Percentiles rank a stretch among this genome's conserved stretches.
phyloP scores from a whole-genome alignment of 2,329 filamentous ascomycete species.

The Trichothecium roseum region DNA sequence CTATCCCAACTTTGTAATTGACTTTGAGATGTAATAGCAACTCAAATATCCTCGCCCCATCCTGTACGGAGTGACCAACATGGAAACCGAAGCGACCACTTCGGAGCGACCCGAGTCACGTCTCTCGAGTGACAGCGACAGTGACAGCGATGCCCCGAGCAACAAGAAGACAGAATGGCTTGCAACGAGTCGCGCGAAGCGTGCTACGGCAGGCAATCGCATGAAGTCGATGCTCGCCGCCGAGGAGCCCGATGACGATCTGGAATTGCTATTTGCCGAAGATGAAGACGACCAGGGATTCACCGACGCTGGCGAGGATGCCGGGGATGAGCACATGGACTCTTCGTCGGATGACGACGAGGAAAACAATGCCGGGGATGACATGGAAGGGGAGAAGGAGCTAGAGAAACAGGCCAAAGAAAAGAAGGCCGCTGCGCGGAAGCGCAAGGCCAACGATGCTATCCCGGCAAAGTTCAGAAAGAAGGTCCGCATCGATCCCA shows the following conservation, averaged over 20 bases:
- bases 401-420: slow-evolving; percentile 66
- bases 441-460: slow-evolving; percentile 70
- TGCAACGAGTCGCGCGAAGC: slow-evolving; percentile 61
- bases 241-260: slow-evolving; percentile 57
- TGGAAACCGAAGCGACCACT: slow-evolving; percentile 12
- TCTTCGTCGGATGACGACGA: slow-evolving; percentile 79
- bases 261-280: slow-evolving; percentile 68
- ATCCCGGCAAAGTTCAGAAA: slow-evolving; percentile 63
- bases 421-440: slow-evolving; percentile 56
- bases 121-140: slow-evolving; percentile 16
- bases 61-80: too few species aligned
- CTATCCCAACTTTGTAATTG: too few species aligned
- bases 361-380: slow-evolving; percentile 50
- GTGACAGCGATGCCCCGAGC: slow-evolving; percentile 22
- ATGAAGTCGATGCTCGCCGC: slow-evolving; percentile 70
- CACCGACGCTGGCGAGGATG: slow-evolving; percentile 55
- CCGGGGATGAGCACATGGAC: slow-evolving; percentile 74
- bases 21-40: too few species aligned
- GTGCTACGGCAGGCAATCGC: slow-evolving; percentile 75
- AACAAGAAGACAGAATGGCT: slow-evolving; percentile 52
- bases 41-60: too few species aligned
- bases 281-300: slow-evolving; percentile 61
- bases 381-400: slow-evolving; percentile 80
- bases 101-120: slow-evolving; percentile 22
- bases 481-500: slow-evolving; percentile 62